A percentile compares a stretch with the other conserved stretches of the same genome.
Evolutionary conservation across 768 basidiomycete genomes (phyloP).

Genomic region (Paxillus ammoniavirescens): DNA sequence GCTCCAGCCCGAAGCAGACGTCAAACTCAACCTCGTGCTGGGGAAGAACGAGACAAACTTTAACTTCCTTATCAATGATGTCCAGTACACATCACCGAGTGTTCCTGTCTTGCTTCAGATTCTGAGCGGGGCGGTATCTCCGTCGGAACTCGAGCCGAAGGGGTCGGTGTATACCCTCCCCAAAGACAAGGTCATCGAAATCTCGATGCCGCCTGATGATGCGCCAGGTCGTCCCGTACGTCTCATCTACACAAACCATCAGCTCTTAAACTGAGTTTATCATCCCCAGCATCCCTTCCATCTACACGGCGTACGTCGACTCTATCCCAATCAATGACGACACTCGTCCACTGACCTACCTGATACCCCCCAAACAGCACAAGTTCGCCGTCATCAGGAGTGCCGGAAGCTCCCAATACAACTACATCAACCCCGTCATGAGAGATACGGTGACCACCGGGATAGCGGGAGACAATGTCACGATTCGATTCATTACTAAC

Average conservation of each 20-base stretch:
- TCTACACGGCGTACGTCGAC: conserved; percentile 15
- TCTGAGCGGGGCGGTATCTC: conserved; percentile 16
- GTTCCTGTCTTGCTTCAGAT: conserved; percentile 17
- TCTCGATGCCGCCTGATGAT: conserved; percentile 12
- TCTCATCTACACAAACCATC: background rate
- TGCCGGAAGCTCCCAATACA: conserved; percentile 34
- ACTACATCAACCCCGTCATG: conserved; percentile 47
- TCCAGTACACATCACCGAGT: conserved; percentile 13
- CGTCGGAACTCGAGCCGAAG: conserved; percentile 8
- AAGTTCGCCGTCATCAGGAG: conserved; percentile 41
- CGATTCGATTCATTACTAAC: conserved; percentile 63
- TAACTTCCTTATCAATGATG: conserved; percentile 12
- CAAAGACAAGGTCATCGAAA: conserved; percentile 12
- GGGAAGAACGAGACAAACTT: conserved; percentile 11
- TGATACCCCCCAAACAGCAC: conserved; percentile 27
- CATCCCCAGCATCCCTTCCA: conserved; percentile 19
- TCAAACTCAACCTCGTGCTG: conserved; percentile 14
- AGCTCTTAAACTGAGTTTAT: background rate
- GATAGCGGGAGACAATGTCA: conserved; percentile 37
- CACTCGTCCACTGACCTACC: background rate
- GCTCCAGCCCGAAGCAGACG: conserved; percentile 14
- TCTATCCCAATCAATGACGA: too few relatives aligned
- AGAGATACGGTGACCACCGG: conserved; percentile 47
- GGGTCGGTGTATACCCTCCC: conserved; percentile 15
- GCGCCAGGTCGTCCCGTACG: conserved; percentile 31